These are phyloP conservation scores for Raphanus sativus DNA, from an alignment of 345 rosid species.

Conservation along the genomic window DNA sequence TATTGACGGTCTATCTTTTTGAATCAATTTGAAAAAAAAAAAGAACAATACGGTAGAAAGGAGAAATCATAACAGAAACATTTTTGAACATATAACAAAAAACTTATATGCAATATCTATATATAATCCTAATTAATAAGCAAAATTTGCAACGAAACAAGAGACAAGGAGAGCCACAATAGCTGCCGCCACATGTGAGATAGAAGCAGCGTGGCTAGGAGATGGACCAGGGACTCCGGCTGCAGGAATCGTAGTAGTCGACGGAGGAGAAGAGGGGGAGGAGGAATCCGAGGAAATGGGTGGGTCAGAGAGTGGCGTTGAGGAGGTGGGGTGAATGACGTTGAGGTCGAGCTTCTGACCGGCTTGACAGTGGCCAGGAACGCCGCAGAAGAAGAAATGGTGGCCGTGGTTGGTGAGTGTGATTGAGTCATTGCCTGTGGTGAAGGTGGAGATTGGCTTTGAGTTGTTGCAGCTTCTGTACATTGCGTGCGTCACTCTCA, in stretches of 20 bases:
- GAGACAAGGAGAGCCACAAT: conserved; percentile 21
- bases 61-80: conserved; percentile 7
- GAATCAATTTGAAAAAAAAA: not conserved
- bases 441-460: conserved; percentile 80
- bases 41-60: not conserved
- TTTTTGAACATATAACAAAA: conserved; percentile 9
- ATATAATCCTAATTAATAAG: conserved; percentile 22
- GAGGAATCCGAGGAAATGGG: conserved; percentile 34
- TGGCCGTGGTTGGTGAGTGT: conserved; percentile 68
- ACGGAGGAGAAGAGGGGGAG: conserved; percentile 31
- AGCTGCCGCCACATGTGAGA: not conserved
- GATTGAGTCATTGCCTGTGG: conserved; percentile 86
- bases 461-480: conserved; percentile 73
- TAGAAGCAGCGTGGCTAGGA: conserved; percentile 42
- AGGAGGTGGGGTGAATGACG: conserved; percentile 49
- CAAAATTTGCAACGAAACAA: conserved; percentile 2
- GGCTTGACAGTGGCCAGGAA: conserved; percentile 84
- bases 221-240: conserved; percentile 51
- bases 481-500: conserved; percentile 79
- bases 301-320: conserved; percentile 44
- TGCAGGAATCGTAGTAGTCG: conserved; percentile 44
- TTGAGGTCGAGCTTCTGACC: conserved; percentile 94
- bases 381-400: conserved; percentile 88
- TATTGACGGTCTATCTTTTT: conserved; percentile 13
- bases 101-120: conserved; percentile 8